These are phyloP conservation scores for Alisma plantagoaquatica DNA, from an alignment of 106 monocot genomes.

Conservation along the genomic window DNA sequence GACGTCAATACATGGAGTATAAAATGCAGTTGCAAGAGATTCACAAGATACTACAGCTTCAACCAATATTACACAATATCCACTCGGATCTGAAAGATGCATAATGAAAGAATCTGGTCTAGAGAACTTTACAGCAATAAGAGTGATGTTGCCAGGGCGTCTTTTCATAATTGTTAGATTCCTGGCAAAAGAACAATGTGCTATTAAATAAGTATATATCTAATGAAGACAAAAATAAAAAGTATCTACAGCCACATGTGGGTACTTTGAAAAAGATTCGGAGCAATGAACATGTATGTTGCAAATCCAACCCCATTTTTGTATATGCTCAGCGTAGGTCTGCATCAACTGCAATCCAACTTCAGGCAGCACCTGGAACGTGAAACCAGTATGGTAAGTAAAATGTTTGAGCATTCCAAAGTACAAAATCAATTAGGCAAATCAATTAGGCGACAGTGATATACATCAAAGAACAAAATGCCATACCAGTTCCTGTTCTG, in stretches of 20 bases:
- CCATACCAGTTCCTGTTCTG: slow-evolving; percentile 74
- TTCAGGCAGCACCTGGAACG: slow-evolving; percentile 73
- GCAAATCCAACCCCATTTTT: slow-evolving; percentile 94
- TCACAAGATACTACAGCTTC: too few relatives aligned
- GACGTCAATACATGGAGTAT: too few relatives aligned
- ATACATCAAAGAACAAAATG: background rate
- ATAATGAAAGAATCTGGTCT: too few relatives aligned
- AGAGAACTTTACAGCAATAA: slow-evolving; percentile 90
- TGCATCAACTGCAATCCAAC: slow-evolving; percentile 72
- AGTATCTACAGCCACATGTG: too few relatives aligned
- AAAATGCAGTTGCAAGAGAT: too few relatives aligned
- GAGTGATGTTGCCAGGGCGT: slow-evolving; percentile 25
- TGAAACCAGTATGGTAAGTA: slow-evolving; percentile 1
- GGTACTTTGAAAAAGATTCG: slow-evolving; percentile 69
- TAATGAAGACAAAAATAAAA: too few relatives aligned
- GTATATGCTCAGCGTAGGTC: slow-evolving; percentile 66
- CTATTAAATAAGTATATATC: too few relatives aligned
- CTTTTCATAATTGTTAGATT: slow-evolving; percentile 53
- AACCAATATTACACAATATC: too few relatives aligned
- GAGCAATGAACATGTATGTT: slow-evolving; percentile 26
- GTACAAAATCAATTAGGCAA: background rate
- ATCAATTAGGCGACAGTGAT: background rate
- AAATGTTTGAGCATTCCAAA: background rate
- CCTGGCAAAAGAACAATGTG: slow-evolving; percentile 43
- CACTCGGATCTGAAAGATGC: background rate